phyloP scores from a whole-genome alignment of 495 filamentous ascomycete species.

The Penicillium canescens region DNA sequence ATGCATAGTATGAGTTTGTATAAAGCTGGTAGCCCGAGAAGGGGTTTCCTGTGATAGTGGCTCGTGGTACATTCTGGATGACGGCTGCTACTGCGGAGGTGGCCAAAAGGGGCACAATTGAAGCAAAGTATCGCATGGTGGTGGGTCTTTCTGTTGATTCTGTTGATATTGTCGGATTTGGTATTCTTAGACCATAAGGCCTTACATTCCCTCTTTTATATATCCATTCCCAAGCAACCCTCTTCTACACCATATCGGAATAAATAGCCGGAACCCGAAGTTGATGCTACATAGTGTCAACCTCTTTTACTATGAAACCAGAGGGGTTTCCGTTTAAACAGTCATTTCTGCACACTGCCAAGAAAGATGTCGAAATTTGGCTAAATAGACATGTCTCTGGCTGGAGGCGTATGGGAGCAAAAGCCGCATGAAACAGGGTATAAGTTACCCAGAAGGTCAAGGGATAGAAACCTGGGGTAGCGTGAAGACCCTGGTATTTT shows the following conservation, averaged over 20 bases:
- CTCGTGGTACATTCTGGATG: constrained; percentile 16
- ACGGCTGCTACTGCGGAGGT: constrained; percentile 12
- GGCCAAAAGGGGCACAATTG: constrained; percentile 9
- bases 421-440: neutral
- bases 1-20: constrained; percentile 59
- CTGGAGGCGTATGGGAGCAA: neutral
- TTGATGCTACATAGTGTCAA: neutral
- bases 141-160: neutral
- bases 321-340: neutral
- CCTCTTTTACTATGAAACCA: neutral
- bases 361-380: neutral
- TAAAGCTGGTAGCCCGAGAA: constrained; percentile 55
- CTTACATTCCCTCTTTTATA: no score
- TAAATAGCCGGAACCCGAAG: neutral
- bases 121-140: constrained; percentile 15
- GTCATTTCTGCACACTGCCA: neutral
- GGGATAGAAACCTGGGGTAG: neutral
- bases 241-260: neutral
- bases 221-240: no score
- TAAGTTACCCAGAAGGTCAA: constrained; percentile 6
- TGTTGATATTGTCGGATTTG: neutral
- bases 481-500: constrained; percentile 4
- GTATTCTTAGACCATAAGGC: no score
- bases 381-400: neutral
- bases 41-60: constrained; percentile 50